Percentiles rank a stretch among this genome's conserved stretches.
These are phyloP conservation scores for Eucalyptus pauciflora DNA, from an alignment of 345 rosid genomes.

Conservation along the genomic window DNA sequence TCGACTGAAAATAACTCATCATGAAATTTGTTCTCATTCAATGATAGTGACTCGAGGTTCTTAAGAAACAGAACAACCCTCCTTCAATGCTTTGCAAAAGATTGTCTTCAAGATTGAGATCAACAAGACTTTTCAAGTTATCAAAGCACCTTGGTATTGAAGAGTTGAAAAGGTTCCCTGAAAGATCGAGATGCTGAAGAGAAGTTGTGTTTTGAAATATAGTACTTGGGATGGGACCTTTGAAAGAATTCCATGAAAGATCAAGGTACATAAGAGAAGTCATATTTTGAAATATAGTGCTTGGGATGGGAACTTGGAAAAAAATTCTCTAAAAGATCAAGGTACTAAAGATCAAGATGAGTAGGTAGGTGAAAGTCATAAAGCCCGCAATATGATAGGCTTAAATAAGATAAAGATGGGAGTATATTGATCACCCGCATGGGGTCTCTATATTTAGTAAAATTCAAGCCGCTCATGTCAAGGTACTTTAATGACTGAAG, in stretches of 20 bases:
- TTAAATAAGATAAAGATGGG: neutral
- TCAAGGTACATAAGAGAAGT: too few species aligned
- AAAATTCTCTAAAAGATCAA: neutral
- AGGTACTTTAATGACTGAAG: neutral
- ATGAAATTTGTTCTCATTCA: too few species aligned
- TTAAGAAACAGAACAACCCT: neutral
- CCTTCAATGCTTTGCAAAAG: neutral
- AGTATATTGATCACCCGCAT: neutral
- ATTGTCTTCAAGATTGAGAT: rapidly evolving
- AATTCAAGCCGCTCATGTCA: neutral
- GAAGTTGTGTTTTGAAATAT: neutral
- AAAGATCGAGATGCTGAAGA: neutral
- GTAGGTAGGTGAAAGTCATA: neutral
- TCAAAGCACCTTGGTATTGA: neutral
- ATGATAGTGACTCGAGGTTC: too few species aligned
- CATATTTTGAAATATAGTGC: neutral
- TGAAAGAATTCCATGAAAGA: rapidly evolving
- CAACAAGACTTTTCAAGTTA: neutral
- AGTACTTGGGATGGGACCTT: neutral
- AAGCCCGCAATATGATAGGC: neutral
- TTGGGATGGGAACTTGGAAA: neutral
- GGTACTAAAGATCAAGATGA: neutral
- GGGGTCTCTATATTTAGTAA: neutral
- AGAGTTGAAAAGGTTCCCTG: neutral
- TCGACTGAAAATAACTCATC: neutral